Evolutionary conservation across 2,329 filamentous ascomycete genomes (phyloP).

Genomic region (Alternaria hordeiaustralica): DNA sequence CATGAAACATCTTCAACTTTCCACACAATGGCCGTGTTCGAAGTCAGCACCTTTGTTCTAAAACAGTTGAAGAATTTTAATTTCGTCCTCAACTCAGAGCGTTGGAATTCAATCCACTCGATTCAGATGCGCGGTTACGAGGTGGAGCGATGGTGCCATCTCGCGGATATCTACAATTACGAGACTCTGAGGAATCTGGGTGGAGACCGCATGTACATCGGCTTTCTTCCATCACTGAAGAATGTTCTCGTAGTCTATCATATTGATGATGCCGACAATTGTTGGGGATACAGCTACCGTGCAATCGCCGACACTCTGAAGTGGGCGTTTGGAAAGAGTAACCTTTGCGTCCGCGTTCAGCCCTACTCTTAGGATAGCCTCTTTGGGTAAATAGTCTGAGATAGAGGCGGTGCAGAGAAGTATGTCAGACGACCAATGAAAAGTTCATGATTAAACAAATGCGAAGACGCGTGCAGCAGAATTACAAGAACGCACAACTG

Average conservation of each 20-base stretch:
- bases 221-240: not conserved
- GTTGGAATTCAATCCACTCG: not conserved
- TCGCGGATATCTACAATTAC: not conserved
- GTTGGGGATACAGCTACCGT: fast-evolving
- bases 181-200: fast-evolving
- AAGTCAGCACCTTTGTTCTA: not conserved
- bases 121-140: not conserved
- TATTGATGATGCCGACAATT: fast-evolving
- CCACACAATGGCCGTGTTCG: not conserved
- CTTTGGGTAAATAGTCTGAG: not conserved
- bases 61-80: fast-evolving
- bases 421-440: too few species aligned
- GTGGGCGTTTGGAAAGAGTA: not conserved
- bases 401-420: not conserved
- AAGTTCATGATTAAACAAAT: too few species aligned
- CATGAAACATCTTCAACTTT: not conserved
- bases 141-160: not conserved
- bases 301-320: not conserved
- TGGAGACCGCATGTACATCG: not conserved
- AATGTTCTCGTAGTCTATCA: fast-evolving
- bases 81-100: fast-evolving
- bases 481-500: too few species aligned
- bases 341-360: not conserved
- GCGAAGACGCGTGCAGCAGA: too few species aligned
- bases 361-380: fast-evolving